Base-by-base conservation (phyloP, 805 yeast genomes). In the Ogataea degrootiae region DNA sequence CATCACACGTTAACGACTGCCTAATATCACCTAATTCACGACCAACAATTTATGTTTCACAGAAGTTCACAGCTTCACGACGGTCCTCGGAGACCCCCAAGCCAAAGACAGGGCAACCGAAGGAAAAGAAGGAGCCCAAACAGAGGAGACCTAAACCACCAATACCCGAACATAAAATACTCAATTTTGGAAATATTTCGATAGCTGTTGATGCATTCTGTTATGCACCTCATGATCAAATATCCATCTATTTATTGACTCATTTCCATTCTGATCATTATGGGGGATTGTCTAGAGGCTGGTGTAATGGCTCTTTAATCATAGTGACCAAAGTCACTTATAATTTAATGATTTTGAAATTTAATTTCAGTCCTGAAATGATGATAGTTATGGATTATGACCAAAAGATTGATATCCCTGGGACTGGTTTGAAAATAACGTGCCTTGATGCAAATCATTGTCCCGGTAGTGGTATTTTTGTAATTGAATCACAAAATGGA, bases 181-280 rank as follows among this genome's bases (percentile, higher is more conserved):
- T 85, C 17, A 53, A 61, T 0, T 80, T 85, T 47, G 67, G 63
- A 8, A 50, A 54, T 39, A 51, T 57, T 12, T 58, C 60, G 46
- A 55, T 79, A 2, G 76, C 83, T 0, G 87, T 85, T 23, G 94
- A 85, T 66, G 90, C 90, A 0, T 79, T 85, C 65, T 68, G 74
- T 58, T 79, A 65, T 54, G 69, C 72, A 8, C 71, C 76, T 0
- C 71, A 77, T 51, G 69, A 68, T 0, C 61, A 65, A 1, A 76
- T 85, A 6, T 50, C 64, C 2, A 71, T 73, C 39, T 86, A 85
- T 63, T 78, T 85, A 52, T 66, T 87, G 23, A 76, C 89, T 0
- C 99, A 94, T 68, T 92, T 87, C 69, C 99, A 94, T 64, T 72
- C 96, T 0, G 99, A 94, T 62, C 99, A 94, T 62, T 94, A 94